phyloP scores from a whole-genome alignment of 2,329 filamentous ascomycete species.

The Diaporthe citri region DNA sequence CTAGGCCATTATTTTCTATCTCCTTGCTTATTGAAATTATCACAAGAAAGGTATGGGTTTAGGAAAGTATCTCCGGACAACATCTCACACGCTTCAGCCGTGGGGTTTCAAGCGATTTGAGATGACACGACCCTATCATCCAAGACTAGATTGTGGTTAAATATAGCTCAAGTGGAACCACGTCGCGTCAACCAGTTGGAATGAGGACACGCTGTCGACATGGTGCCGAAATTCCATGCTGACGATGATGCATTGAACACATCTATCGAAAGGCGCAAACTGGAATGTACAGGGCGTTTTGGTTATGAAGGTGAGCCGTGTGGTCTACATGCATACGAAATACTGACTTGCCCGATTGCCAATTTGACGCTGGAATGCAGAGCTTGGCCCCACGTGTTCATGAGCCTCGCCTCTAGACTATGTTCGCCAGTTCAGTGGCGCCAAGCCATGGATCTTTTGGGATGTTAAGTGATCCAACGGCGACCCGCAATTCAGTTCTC shows the following conservation, averaged over 20 bases:
- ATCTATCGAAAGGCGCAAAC: neutral
- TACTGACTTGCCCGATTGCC: neutral
- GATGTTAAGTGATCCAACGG: neutral
- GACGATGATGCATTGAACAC: neutral
- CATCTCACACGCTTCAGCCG: neutral
- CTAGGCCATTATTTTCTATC: neutral
- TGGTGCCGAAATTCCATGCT: neutral
- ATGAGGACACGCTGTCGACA: neutral
- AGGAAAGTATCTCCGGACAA: neutral
- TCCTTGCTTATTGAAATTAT: neutral
- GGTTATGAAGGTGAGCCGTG: neutral
- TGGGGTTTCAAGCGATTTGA: neutral
- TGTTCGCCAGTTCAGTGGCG: neutral
- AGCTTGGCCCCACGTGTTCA: neutral
- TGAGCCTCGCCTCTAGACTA: neutral
- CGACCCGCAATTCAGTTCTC: neutral
- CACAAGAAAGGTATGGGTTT: neutral
- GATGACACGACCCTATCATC: too few species aligned
- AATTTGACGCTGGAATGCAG: constrained; percentile 5
- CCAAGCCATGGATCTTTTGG: neutral
- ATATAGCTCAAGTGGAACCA: neutral
- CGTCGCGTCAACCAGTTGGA: neutral
- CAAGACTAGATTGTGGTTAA: neutral
- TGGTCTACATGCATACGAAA: neutral
- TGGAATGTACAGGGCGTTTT: neutral